Percentiles rank a stretch among this genome's conserved stretches.
Evolutionary conservation across 495 filamentous ascomycete genomes (phyloP).

Genomic region (Penicillium subrubescens): DNA sequence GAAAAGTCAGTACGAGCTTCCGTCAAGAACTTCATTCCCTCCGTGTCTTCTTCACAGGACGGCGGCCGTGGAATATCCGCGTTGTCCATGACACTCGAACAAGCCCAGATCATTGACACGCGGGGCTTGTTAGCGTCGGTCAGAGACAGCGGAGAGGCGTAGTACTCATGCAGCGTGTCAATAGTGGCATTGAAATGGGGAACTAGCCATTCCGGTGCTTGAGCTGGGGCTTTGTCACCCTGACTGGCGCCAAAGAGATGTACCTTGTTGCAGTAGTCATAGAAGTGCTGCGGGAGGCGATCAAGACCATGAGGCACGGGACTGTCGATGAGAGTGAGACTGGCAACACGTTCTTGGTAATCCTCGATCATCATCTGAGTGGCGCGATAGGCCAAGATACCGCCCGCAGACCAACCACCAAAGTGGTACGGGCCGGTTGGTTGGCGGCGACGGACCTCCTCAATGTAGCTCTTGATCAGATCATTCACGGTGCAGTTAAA

Average conservation of each 20-base stretch:
- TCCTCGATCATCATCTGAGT: not conserved
- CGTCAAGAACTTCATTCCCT: constrained; percentile 2
- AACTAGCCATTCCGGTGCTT: not conserved
- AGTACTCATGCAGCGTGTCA: not conserved
- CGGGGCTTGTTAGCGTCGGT: not conserved
- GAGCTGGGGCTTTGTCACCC: not conserved
- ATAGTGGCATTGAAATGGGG: not conserved
- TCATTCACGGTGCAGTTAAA: not conserved
- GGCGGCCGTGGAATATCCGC: not conserved
- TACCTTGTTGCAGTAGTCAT: not conserved
- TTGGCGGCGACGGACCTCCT: not conserved
- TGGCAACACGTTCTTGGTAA: not conserved
- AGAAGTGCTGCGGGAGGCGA: not conserved
- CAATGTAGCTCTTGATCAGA: not conserved
- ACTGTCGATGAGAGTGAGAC: not conserved
- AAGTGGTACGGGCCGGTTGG: not conserved
- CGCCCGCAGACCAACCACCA: not conserved
- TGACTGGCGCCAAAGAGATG: not conserved
- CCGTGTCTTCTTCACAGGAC: not conserved
- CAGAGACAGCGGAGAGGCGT: not conserved
- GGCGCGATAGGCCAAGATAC: not conserved
- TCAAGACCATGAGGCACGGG: not conserved
- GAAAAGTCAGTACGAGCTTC: not conserved
- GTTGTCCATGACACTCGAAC: not conserved
- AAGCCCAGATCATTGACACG: not conserved